Base-by-base conservation (phyloP, 148 eudicot genomes). In the Fallopia convolvulus region DNA sequence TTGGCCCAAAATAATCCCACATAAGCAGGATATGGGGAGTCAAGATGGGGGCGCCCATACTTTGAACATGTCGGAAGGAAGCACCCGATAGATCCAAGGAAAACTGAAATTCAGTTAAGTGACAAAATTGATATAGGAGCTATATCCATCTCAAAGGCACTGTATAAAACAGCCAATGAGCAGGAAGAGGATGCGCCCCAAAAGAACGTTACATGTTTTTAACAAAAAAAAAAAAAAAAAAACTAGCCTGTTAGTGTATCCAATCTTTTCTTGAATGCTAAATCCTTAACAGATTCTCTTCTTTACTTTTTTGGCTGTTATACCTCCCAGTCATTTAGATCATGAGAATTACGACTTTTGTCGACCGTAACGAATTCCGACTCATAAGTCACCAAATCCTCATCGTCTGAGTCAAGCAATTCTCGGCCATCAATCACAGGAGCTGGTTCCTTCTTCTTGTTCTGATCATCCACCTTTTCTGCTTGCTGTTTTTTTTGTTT, bases 321-420 rank as follows among this genome's bases (percentile, higher is more conserved):
- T 77, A 70, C 53, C 56, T 84, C 91, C 89, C 89, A 85, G 30
- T 82, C 87, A 71, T 47, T 44, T 42, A 84, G 76, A 53, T 85
- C 89, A 20, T 80, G 33, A 7, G 39, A 53, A 53, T 82, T 53
- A 63, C 72, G 74, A 30, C 72, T 76, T 74, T 77, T 71, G 82
- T 74, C 72, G 50, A 80, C 73, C 23, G 79, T 78, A 77, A 83
- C 83, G 48, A 74, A 72, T 70, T 82, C 81, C 20, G 77, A 47
- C 76, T 79, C 82, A 48, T 73, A 48, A 76, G 80, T 75, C 13
- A 77, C 75, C 56, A 78, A 48, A 26, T 26, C 30, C 53, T 84
- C 79, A 70, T 75, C 82, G 21, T 71, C 81, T 2, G 83, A 80
- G 49, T 78, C 88, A 11, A 80, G 41, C n/a, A 70, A 39, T 33